Evolutionary conservation across 192 early-diverging fungal species (phyloP), one percentile per base, ranked within the genome.

Genomic region (Lunasporangiospora selenospora): DNA sequence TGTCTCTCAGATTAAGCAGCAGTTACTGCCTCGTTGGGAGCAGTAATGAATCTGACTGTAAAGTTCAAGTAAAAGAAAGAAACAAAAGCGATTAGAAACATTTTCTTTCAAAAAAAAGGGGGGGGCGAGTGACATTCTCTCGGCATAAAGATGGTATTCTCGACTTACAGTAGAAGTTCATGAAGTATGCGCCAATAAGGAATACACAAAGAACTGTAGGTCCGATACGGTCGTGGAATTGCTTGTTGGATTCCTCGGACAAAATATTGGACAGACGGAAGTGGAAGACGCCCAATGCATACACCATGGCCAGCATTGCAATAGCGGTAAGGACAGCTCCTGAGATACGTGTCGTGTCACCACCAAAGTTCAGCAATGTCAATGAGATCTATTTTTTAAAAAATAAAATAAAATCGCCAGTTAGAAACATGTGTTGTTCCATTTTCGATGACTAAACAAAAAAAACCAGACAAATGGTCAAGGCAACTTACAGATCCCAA

Each of bases 361-460:
- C 90, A 48, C 92, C 92, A 84, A 92, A 94, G 79, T 93, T 93
- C 29, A 93, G 77, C 59, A 93, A 19, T 10, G 69, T 73, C 48
- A 73, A 36, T 23, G 69, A 57, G 27, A 73, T 73, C 49, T 62
- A 53, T n/a, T n/a, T n/a, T n/a, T n/a, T 11, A 38, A 40, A 9
- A 40, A 34, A 27, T 13, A 37, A 42, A 15, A 40, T 6, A 29
- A 2, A 29, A 30, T 27, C 2, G 29, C 3, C n/a, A n/a, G 41
- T 57, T 45, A 44, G 31, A 29, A 43, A 26, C 37, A 26, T 29
- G 54, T 0, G 15, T 43, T n/a, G 15, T 43, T 43, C 16, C 6
- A n/a, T n/a, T n/a, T n/a, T n/a, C n/a, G n/a, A n/a, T n/a, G n/a
- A n/a, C n/a, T n/a, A 30, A 15, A 36, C 32, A 46, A 59, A 58